Conservation (phyloP, 495 filamentous ascomycete genomes). For the Penicillium simplicissimum region DNA sequence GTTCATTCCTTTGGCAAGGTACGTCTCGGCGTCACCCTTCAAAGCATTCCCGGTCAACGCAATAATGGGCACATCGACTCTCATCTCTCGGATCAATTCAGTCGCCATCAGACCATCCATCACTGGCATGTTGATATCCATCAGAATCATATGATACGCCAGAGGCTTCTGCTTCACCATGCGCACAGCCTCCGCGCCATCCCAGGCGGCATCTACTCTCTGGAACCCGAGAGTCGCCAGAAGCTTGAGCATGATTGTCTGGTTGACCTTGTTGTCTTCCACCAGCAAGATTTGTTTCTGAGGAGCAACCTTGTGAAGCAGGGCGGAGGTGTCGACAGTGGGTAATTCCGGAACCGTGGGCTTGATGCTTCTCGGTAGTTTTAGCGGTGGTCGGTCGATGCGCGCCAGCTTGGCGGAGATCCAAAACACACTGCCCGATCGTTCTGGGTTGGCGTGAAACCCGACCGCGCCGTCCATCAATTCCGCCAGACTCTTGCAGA, state of each 20-base stretch:
- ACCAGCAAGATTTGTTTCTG: conserved; percentile 55
- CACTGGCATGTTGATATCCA: conserved; percentile 73
- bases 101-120: conserved; percentile 69
- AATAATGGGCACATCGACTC: conserved; percentile 55
- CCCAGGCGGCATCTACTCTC: conserved; percentile 52
- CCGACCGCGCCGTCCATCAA: conserved; percentile 79
- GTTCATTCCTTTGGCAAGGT: conserved; percentile 62
- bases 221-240: conserved; percentile 55
- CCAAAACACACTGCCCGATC: conserved; percentile 60
- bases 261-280: conserved; percentile 65
- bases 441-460: conserved; percentile 53
- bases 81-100: conserved; percentile 57
- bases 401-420: conserved; percentile 55
- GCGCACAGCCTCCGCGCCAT: conserved; percentile 58
- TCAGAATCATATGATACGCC: conserved; percentile 55
- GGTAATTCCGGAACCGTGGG: background rate
- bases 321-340: conserved; percentile 14
- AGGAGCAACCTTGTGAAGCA: conserved; percentile 36
- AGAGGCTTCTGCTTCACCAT: conserved; percentile 51
- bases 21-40: conserved; percentile 59
- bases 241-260: conserved; percentile 62
- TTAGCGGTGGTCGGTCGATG: conserved; percentile 19
- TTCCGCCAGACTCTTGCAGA: conserved; percentile 77
- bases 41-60: conserved; percentile 66
- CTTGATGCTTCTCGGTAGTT: background rate